Conservation (phyloP, 345 rosid genomes). For the Angophora floribunda region DNA sequence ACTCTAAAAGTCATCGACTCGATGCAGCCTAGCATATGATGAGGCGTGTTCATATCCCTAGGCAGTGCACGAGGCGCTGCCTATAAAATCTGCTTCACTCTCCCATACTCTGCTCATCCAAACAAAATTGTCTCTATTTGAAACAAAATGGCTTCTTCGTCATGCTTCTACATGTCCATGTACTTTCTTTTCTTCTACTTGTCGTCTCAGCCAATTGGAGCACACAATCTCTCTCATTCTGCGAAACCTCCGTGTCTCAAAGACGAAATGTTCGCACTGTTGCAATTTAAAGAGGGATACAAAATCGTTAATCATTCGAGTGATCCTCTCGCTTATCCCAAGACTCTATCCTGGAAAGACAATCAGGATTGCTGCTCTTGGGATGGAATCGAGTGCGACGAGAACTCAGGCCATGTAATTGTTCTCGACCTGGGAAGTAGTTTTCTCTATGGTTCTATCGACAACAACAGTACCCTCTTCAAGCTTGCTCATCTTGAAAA, state of each 20-base stretch:
- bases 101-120: neutral
- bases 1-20: neutral
- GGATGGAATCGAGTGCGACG: constrained; percentile 1
- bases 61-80: neutral
- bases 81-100: neutral
- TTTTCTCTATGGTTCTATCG: neutral
- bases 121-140: neutral
- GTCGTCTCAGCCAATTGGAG: neutral
- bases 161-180: neutral
- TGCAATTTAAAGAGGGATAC: neutral
- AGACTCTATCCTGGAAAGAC: neutral
- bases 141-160: neutral
- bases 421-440: neutral
- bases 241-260: neutral
- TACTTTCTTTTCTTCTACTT: neutral
- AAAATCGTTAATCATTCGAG: neutral
- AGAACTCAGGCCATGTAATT: neutral
- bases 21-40: neutral
- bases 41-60: neutral
- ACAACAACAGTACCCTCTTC: neutral
- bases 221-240: neutral
- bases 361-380: neutral
- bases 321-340: neutral
- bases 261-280: neutral
- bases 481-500: neutral